phyloP scores from a whole-genome alignment of 495 filamentous ascomycete species.

The Trichoderma erinaceum region DNA sequence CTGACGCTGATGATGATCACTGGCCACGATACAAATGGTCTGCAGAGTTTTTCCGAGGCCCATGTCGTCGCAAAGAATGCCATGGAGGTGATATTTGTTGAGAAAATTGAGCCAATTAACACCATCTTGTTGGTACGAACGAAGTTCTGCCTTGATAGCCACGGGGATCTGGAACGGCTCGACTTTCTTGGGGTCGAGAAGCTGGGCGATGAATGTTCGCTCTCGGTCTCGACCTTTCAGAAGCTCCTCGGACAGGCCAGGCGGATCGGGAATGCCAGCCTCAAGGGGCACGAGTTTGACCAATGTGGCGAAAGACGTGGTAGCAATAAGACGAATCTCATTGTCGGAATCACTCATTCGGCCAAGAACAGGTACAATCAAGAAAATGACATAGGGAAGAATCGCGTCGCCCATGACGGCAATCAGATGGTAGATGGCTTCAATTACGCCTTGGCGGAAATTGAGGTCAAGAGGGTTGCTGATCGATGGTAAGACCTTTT shows the following conservation, averaged over 20 bases:
- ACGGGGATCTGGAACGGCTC: slow-evolving; percentile 91
- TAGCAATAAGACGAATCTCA: slow-evolving; percentile 87
- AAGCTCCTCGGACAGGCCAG: slow-evolving; percentile 80
- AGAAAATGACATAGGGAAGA: slow-evolving; percentile 95
- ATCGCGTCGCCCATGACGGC: slow-evolving; percentile 97
- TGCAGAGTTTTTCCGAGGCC: slow-evolving; percentile 96
- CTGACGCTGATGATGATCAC: slow-evolving; percentile 88
- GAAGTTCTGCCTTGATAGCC: slow-evolving; percentile 89
- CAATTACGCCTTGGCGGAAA: slow-evolving; percentile 85
- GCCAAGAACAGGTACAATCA: slow-evolving; percentile 94
- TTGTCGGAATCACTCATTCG: slow-evolving; percentile 99
- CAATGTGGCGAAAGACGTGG: slow-evolving; percentile 92
- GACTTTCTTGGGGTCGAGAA: slow-evolving; percentile 91
- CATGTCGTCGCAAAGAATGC: slow-evolving; percentile 99
- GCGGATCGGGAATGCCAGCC: slow-evolving; percentile 94
- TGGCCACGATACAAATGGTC: slow-evolving; percentile 95
- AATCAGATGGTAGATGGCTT: slow-evolving; percentile 91
- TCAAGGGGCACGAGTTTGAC: slow-evolving; percentile 99
- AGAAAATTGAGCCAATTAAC: slow-evolving; percentile 99
- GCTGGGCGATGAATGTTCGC: slow-evolving; percentile 91
- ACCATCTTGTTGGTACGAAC: slow-evolving; percentile 96
- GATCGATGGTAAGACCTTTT: slow-evolving; percentile 84
- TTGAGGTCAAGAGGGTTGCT: slow-evolving; percentile 80
- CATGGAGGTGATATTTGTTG: slow-evolving; percentile 94
- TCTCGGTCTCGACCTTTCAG: slow-evolving; percentile 86